Evolutionary conservation across 768 basidiomycete genomes (phyloP).

Genomic region (Amanita inopinata): DNA sequence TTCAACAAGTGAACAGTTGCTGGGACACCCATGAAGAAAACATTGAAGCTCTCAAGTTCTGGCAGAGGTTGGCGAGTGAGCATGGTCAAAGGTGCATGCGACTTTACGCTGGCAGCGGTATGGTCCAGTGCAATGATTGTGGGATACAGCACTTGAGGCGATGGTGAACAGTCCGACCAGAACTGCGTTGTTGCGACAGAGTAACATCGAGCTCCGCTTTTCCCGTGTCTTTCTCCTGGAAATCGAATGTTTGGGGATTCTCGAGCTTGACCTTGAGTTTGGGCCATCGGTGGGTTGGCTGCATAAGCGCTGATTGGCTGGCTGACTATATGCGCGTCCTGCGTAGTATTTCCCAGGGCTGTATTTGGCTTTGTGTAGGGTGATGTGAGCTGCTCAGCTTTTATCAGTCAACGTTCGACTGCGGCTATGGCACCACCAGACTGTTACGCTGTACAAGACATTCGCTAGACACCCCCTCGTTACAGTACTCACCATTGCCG

Average conservation of each 20-base stretch:
- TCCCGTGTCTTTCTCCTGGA: slow-evolving; percentile 15
- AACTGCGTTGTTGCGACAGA: slow-evolving; percentile 52
- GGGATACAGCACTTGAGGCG: slow-evolving; percentile 40
- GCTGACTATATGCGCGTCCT: no score
- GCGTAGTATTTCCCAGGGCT: no score
- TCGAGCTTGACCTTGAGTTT: background rate
- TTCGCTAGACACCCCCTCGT: slow-evolving; percentile 2
- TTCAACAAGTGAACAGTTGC: slow-evolving; percentile 33
- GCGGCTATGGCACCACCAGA: slow-evolving; percentile 7
- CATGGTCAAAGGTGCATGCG: slow-evolving; percentile 52
- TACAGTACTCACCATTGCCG: background rate
- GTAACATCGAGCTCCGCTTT: slow-evolving; percentile 43
- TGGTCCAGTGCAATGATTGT: slow-evolving; percentile 36
- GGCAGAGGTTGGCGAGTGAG: slow-evolving; percentile 65
- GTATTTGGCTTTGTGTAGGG: background rate
- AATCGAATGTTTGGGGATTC: slow-evolving; percentile 5
- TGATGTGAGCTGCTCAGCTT: no score
- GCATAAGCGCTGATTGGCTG: no score
- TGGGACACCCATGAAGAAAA: slow-evolving; percentile 48
- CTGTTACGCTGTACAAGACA: no score
- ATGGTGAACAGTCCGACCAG: slow-evolving; percentile 40
- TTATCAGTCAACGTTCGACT: background rate
- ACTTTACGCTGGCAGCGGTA: slow-evolving; percentile 19
- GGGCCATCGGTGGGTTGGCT: background rate
- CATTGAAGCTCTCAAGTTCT: slow-evolving; percentile 37